Base-by-base conservation (phyloP, 78 protist genomes). In the Bodo saltans region DNA sequence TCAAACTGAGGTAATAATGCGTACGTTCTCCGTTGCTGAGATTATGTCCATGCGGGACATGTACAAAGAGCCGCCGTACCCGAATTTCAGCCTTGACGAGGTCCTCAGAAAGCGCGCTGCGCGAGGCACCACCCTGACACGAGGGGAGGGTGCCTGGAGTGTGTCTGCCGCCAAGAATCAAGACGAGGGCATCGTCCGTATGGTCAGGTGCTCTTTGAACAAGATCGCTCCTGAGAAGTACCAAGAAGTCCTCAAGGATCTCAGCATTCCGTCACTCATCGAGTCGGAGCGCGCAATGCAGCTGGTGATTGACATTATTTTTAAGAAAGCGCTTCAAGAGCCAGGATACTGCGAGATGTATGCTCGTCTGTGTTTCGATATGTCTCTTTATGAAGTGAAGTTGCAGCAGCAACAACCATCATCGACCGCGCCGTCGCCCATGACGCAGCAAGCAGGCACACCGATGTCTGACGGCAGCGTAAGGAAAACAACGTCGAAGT, bases 171-270 rank as follows among this genome's bases (percentile, higher is more conserved):
- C 60, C 60, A 47, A 8, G 60, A 47, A 8, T 17, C 17, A 8
- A 23, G 72, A 69, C 35, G 17, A 29, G 35, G 42, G 11, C 53
- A 47, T 30, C 68, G 3, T 8, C 26, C 1, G 72, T 0, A 60
- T 0, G 73, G 33, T 47, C 52, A 27, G 40, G 26, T 70, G 35
- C 26, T 0, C 42, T 26, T 39, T 79, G 30, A 79, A 79, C 83
- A 79, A 79, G 83, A n/a, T 79, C 34, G 42, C 83, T 32, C 72
- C 71, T 26, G 83, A 79, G 12, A 42, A 60, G 52, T 79, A 60
- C 72, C 52, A 1, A 3, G n/a, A 79, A 52, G 32, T 79, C 76
- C 0, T 37, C 68, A 52, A 37, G 42, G 0, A 33, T 34, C 12
- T 76, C 32, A 26, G 42, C 25, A 3, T 25, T 25, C 33, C 3